Conservation (phyloP, 1,139 yeast genomes). For the Protomyces inundatus region DNA sequence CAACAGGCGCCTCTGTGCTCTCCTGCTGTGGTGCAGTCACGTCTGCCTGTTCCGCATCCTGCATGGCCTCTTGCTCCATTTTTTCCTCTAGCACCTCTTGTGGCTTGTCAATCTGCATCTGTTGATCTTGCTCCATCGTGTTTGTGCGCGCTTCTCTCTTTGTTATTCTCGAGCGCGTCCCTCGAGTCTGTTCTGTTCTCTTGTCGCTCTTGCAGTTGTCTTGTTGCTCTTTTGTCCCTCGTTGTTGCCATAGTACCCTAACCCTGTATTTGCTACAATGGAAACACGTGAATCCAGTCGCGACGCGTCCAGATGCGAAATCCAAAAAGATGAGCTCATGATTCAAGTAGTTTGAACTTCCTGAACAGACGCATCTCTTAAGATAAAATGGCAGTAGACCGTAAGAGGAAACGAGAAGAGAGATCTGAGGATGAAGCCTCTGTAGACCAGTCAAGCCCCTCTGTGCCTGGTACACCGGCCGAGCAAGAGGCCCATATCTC, state of each 20-base stretch:
- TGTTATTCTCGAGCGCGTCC: not conserved
- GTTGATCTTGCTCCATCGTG: not conserved
- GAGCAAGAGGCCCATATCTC: not conserved
- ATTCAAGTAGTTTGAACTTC: no score
- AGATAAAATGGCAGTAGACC: not conserved
- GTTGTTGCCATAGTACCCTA: not conserved
- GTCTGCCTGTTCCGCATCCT: not conserved
- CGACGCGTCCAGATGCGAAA: no score
- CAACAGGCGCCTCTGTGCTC: not conserved
- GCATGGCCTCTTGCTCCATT: not conserved
- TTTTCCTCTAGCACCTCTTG: not conserved
- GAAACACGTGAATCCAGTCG: no score
- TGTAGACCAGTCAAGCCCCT: not conserved
- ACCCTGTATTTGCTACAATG: not conserved
- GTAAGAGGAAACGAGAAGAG: not conserved
- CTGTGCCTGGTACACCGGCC: not conserved
- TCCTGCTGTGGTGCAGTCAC: not conserved
- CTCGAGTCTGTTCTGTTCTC: not conserved
- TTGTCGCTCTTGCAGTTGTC: not conserved
- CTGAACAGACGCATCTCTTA: no score
- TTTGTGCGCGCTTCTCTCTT: not conserved
- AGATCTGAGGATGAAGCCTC: not conserved
- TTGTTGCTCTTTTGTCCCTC: not conserved
- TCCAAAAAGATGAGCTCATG: no score
- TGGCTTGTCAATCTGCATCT: not conserved